Conservation (phyloP, 1,284 basidiomycete species). For the Pisolithus thermaeus region DNA sequence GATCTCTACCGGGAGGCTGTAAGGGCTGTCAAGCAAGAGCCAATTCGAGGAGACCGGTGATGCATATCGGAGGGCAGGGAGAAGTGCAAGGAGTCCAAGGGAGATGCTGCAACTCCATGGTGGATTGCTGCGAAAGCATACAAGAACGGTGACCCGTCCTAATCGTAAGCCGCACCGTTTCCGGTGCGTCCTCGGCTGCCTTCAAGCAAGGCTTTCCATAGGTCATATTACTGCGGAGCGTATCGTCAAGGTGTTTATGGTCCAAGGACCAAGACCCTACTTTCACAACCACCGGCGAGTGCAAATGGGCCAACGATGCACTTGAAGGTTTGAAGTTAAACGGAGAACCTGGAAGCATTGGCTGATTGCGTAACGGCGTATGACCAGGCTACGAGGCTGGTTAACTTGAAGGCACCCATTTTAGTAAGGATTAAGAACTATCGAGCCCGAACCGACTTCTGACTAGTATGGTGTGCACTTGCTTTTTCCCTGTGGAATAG, state of each 20-base stretch:
- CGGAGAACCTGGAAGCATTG: slow-evolving; percentile 74
- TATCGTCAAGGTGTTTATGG: slow-evolving; percentile 69
- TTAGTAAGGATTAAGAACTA: slow-evolving; percentile 36
- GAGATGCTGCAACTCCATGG: slow-evolving; percentile 58
- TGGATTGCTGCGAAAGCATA: too few species aligned
- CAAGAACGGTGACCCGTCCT: slow-evolving; percentile 39
- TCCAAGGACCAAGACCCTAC: slow-evolving; percentile 70
- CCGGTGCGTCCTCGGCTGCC: too few species aligned
- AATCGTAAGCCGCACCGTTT: slow-evolving; percentile 46
- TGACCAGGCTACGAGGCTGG: slow-evolving; percentile 84
- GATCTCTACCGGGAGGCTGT: slow-evolving; percentile 39
- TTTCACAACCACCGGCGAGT: slow-evolving; percentile 83
- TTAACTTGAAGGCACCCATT: slow-evolving; percentile 89
- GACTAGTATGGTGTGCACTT: slow-evolving; percentile 11
- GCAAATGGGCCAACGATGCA: slow-evolving; percentile 76
- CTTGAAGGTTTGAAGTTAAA: slow-evolving; percentile 68
- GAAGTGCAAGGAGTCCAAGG: slow-evolving; percentile 79
- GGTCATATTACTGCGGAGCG: slow-evolving; percentile 66
- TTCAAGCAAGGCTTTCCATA: background rate
- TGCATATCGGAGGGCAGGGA: slow-evolving; percentile 90
- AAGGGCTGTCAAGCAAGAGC: too few species aligned
- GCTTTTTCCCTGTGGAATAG: too few species aligned
- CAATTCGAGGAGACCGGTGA: slow-evolving; percentile 82
- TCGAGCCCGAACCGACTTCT: slow-evolving; percentile 56
- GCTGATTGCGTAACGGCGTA: slow-evolving; percentile 79